phyloP scores from a whole-genome alignment of 768 basidiomycete genomes.

The Hemileccinum rubropunctum region DNA sequence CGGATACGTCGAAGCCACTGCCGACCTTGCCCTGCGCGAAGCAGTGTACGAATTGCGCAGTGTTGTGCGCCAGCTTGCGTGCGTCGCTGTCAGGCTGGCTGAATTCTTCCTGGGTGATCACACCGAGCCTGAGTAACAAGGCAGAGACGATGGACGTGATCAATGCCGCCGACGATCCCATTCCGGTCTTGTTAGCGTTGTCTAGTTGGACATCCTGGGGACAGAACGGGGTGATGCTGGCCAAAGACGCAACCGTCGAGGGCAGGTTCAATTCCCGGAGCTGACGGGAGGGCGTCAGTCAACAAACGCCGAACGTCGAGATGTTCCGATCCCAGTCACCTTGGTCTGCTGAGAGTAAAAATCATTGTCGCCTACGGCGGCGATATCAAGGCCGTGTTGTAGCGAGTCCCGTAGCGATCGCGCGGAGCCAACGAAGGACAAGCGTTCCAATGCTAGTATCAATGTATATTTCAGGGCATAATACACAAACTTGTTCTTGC shows the following conservation, averaged over 20 bases:
- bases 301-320: background rate
- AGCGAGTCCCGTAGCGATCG: conserved; percentile 41
- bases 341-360: conserved; percentile 94
- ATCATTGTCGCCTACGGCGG: conserved; percentile 91
- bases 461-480: conserved; percentile 82
- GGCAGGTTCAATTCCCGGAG: conserved; percentile 61
- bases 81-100: conserved; percentile 42
- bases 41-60: conserved; percentile 93
- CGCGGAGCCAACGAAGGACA: conserved; percentile 36
- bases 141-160: conserved; percentile 92
- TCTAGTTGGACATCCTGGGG: conserved; percentile 64
- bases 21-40: conserved; percentile 98
- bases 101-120: conserved; percentile 55
- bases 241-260: conserved; percentile 59
- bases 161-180: conserved; percentile 95
- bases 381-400: conserved; percentile 63
- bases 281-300: conserved; percentile 36
- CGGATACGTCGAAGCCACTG: conserved; percentile 94
- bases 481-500: conserved; percentile 90
- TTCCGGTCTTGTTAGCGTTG: conserved; percentile 96
- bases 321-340: conserved; percentile 39
- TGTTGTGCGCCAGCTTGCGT: conserved; percentile 77
- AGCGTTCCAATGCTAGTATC: conserved; percentile 56
- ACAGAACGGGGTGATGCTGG: conserved; percentile 72
- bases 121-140: conserved; percentile 71